phyloP scores from a whole-genome alignment of 2,329 filamentous ascomycete species.

The Aspergillus terreus region DNA sequence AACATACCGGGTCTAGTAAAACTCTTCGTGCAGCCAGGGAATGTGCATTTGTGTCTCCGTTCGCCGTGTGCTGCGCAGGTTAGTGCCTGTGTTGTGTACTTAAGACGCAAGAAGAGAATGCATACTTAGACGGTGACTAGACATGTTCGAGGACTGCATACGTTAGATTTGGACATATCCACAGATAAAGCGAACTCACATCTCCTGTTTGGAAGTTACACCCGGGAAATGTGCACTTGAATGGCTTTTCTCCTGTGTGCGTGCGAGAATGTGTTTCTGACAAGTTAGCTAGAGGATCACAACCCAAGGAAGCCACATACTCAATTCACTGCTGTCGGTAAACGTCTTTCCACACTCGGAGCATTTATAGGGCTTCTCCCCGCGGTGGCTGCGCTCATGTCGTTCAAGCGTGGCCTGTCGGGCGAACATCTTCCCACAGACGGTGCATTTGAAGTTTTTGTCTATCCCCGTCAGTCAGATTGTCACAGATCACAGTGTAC shows the following conservation, averaged over 20 bases:
- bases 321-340: conserved; percentile 44
- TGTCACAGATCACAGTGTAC: neutral
- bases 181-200: conserved; percentile 24
- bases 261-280: conserved; percentile 42
- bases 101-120: conserved; percentile 1
- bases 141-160: conserved; percentile 43
- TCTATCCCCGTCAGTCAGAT: conserved; percentile 22
- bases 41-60: conserved; percentile 39
- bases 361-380: conserved; percentile 43
- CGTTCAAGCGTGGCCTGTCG: conserved; percentile 42
- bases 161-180: neutral
- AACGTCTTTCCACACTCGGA: conserved; percentile 40
- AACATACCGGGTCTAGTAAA: conserved; percentile 42
- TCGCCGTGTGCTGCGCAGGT: conserved; percentile 34
- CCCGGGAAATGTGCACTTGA: conserved; percentile 41
- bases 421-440: conserved; percentile 41
- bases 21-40: conserved; percentile 39
- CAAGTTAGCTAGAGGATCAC: conserved; percentile 15
- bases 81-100: conserved; percentile 1
- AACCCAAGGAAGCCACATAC: conserved; percentile 20
- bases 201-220: conserved; percentile 43
- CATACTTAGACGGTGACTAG: conserved; percentile 42
- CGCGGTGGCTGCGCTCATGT: conserved; percentile 43
- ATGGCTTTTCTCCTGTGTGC: conserved; percentile 43
- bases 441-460: conserved; percentile 40